Evolutionary conservation across 2,329 filamentous ascomycete genomes (phyloP).

Genomic region (Neonectria sp.): DNA sequence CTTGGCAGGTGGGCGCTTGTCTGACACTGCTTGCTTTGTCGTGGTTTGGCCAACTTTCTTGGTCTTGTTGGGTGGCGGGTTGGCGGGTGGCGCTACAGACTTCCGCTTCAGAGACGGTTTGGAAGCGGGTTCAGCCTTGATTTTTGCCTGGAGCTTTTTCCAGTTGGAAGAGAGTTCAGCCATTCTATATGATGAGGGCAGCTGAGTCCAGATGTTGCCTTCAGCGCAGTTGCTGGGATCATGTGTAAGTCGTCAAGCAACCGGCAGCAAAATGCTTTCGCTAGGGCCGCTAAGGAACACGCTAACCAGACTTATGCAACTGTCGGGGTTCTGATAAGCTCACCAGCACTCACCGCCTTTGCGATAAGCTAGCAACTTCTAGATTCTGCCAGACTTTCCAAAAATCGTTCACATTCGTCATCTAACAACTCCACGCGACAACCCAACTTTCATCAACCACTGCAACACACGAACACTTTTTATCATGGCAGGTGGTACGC

Average conservation of each 20-base stretch:
- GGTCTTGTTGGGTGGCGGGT: constrained; percentile 48
- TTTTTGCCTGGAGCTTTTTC: constrained; percentile 81
- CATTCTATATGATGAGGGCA: constrained; percentile 45
- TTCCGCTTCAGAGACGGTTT: constrained; percentile 61
- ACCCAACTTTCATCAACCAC: constrained; percentile 46
- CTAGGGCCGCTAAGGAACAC: constrained; percentile 12
- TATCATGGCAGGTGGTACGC: constrained; percentile 69
- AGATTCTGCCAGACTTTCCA: constrained; percentile 51
- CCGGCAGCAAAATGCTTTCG: constrained; percentile 16
- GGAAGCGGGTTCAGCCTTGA: constrained; percentile 63
- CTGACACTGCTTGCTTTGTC: constrained; percentile 17
- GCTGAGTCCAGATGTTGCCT: not conserved
- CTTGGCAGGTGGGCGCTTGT: constrained; percentile 32
- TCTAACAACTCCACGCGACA: constrained; percentile 23
- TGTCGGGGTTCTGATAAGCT: constrained; percentile 41
- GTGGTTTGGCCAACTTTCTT: constrained; percentile 43
- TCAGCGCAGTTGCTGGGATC: constrained; percentile 1
- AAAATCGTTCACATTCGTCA: constrained; percentile 29
- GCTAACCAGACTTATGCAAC: constrained; percentile 42
- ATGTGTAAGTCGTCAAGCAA: constrained; percentile 22
- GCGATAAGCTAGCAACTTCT: constrained; percentile 40
- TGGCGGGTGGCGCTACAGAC: constrained; percentile 48
- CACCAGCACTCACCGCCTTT: constrained; percentile 42
- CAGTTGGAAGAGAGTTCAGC: constrained; percentile 77
- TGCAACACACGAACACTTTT: constrained; percentile 34